phyloP scores from a whole-genome alignment of 2,329 filamentous ascomycete species.

The Microsporum audouinii region DNA sequence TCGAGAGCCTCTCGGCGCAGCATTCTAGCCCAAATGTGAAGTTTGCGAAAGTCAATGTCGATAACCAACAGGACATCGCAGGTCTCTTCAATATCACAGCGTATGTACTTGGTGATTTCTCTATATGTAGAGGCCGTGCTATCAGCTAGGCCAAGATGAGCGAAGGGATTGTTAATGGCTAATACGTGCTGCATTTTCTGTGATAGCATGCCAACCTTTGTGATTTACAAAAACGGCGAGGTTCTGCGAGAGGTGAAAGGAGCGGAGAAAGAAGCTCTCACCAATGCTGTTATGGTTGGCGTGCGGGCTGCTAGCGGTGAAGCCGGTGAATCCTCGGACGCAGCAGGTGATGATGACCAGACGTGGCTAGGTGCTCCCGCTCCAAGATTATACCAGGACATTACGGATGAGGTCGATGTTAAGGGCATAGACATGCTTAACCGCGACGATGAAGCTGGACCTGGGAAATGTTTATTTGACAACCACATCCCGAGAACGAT shows the following conservation, averaged over 20 bases:
- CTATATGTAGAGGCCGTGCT: neutral
- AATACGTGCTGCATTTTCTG: neutral
- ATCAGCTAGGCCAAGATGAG: neutral
- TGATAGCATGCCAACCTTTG: slow-evolving; percentile 70
- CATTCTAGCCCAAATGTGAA: slow-evolving; percentile 63
- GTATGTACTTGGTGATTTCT: slow-evolving; percentile 29
- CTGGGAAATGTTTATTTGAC: slow-evolving; percentile 65
- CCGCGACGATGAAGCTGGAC: slow-evolving; percentile 63
- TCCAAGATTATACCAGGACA: slow-evolving; percentile 70
- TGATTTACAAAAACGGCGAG: slow-evolving; percentile 67
- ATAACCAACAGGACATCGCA: slow-evolving; percentile 62
- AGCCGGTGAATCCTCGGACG: slow-evolving; percentile 31
- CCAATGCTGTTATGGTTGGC: slow-evolving; percentile 58
- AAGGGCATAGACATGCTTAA: slow-evolving; percentile 80
- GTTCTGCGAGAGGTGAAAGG: slow-evolving; percentile 60
- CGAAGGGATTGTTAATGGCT: neutral
- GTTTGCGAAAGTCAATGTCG: slow-evolving; percentile 80
- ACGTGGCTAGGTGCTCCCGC: slow-evolving; percentile 63
- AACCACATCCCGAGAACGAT: slow-evolving; percentile 53
- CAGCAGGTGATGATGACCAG: slow-evolving; percentile 33
- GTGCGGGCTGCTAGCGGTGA: slow-evolving; percentile 33
- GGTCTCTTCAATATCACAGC: slow-evolving; percentile 60
- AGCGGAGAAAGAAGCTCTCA: slow-evolving; percentile 60
- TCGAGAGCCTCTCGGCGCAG: slow-evolving; percentile 60
- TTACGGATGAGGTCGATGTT: slow-evolving; percentile 70